A percentile compares a stretch with the other conserved stretches of the same genome.
phyloP scores from a whole-genome alignment of 139 green algal species.

The Haematococcus lacustris region DNA sequence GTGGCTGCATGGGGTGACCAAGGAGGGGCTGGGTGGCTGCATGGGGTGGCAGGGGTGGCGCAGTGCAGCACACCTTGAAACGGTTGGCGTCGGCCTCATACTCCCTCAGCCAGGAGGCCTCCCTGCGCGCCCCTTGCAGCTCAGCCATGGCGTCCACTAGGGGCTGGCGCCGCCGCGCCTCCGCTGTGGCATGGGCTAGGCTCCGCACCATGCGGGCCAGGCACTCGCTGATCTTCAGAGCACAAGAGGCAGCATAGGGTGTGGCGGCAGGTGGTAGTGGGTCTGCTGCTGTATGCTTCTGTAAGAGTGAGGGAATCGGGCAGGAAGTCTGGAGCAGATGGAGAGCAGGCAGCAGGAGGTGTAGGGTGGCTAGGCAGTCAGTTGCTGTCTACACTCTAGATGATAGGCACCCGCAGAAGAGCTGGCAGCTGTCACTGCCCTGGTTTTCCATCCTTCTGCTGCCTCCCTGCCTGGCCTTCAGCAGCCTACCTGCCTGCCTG shows the following conservation, averaged over 20 bases:
- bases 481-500: too few relatives aligned
- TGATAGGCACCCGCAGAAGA: not conserved
- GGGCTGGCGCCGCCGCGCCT: constrained; percentile 23
- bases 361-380: not conserved
- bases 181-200: constrained; percentile 32
- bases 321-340: too few relatives aligned
- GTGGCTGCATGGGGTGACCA: too few relatives aligned
- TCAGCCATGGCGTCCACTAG: constrained; percentile 31
- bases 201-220: constrained; percentile 46
- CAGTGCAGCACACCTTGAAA: constrained; percentile 60
- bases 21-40: too few relatives aligned
- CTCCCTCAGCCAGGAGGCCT: constrained; percentile 38
- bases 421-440: too few relatives aligned
- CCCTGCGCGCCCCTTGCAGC: constrained; percentile 27
- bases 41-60: too few relatives aligned
- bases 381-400: not conserved
- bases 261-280: not conserved
- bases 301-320: not conserved
- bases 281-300: not conserved
- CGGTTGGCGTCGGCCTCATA: constrained; percentile 45
- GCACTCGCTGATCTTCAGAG: constrained; percentile 36
- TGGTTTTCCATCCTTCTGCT: too few relatives aligned
- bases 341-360: not conserved
- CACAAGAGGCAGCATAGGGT: not conserved
- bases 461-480: too few relatives aligned